Evolutionary conservation across 805 yeast genomes (phyloP), one percentile per base, ranked within the genome.

Genomic region (Ogataea philodendri): DNA sequence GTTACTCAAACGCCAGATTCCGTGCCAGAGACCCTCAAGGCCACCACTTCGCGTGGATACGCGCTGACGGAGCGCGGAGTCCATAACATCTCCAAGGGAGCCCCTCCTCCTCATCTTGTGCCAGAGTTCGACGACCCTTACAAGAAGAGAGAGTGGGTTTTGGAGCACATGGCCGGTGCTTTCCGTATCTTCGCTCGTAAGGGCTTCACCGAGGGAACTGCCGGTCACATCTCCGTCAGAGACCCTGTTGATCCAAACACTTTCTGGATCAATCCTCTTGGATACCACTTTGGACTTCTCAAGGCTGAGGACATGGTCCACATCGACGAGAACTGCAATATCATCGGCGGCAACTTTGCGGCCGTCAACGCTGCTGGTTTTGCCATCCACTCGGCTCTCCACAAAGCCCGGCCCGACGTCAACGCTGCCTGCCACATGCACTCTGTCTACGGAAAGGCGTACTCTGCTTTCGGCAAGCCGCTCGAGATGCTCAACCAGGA

Each of bases 211-310:
- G 87, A 84, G 57, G 95, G 95, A 10, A 59, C 77, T 14, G 87
- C 95, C 0, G 96, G 96, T 15, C 96, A 86, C 56, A 85, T 86
- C 39, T 81, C 93, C 7, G 72, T 86, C 9, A 72, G 93, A 48
- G 96, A 86, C 53, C 95, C 96, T 3, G 77, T 83, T 27, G 77
- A 81, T 45, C 82, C 82, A n/a, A 57, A 67, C 29, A 83, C 90
- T 3, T 86, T 86, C 58, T 86, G 95, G 95, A 84, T 86, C 57
- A 86, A 86, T 61, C 95, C 96, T 4, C 65, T 86, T 45, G 90
- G 83, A n/a, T 72, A 69, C 46, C 95, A 86, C 59, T 86, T 83
- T 57, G 69, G 74, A 14, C 54, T 73, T 27, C 61, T 80, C 54
- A 73, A 66, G 46, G 83, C 78, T 18, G 64, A 74, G 13, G 85